These are phyloP conservation scores for Annulohypoxylon maeteangense DNA, from an alignment of 495 filamentous ascomycete genomes.

Conservation along the genomic window DNA sequence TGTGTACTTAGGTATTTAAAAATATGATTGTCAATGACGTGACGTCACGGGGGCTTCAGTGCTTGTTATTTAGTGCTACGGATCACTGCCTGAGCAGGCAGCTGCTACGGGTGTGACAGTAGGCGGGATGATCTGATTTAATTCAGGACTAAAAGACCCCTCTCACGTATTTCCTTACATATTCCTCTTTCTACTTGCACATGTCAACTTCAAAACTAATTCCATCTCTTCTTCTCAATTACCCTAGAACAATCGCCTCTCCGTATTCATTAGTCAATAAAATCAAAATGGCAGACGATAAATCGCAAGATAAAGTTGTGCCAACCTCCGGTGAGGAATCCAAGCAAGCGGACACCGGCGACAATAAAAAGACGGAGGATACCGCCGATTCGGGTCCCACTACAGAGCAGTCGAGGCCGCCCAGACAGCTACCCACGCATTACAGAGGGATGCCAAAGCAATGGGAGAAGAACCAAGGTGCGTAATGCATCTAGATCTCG, in stretches of 20 bases:
- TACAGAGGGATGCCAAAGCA: constrained; percentile 47
- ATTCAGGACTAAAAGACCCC: neutral
- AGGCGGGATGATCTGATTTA: neutral
- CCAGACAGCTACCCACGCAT: constrained; percentile 35
- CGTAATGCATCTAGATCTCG: constrained; percentile 6
- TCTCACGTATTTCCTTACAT: neutral
- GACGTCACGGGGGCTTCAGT: neutral
- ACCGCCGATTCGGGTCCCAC: constrained; percentile 30
- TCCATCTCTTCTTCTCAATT: neutral
- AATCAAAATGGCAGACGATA: constrained; percentile 31
- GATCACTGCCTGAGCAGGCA: constrained; percentile 2
- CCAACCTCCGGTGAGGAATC: constrained; percentile 10
- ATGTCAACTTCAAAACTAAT: neutral
- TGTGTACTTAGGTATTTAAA: neutral
- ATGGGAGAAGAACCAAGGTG: constrained; percentile 49
- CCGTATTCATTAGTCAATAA: neutral
- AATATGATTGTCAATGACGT: neutral
- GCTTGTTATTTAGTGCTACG: constrained; percentile 1
- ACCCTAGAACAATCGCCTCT: neutral
- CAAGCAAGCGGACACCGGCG: constrained; percentile 28
- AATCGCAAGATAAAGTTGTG: constrained; percentile 25
- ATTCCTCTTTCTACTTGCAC: neutral
- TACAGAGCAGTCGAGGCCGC: constrained; percentile 15
- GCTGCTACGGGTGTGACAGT: neutral
- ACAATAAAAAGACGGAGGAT: constrained; percentile 40